A percentile compares a stretch with the other conserved stretches of the same genome.
phyloP scores from a whole-genome alignment of 2,329 filamentous ascomycete species.

The Seiridium unicorne region DNA sequence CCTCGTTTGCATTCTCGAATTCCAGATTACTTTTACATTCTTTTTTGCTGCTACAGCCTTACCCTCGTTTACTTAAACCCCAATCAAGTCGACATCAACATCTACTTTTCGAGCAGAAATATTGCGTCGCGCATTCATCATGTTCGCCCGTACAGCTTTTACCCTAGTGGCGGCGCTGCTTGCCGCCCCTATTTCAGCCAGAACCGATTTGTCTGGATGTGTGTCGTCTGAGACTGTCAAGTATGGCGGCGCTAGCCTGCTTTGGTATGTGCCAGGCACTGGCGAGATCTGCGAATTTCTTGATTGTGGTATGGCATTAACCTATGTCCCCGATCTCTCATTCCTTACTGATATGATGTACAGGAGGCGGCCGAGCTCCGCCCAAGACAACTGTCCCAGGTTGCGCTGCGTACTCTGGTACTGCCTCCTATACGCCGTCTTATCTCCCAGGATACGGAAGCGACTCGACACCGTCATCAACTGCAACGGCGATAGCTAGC shows the following conservation, averaged over 20 bases:
- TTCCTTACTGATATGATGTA: not conserved
- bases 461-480: not conserved
- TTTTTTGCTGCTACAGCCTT: not conserved
- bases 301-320: constrained; percentile 52
- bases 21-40: not conserved
- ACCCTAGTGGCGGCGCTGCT: constrained; percentile 22
- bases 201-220: constrained; percentile 46
- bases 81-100: too few species aligned
- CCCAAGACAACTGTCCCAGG: constrained; percentile 63
- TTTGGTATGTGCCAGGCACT: constrained; percentile 62
- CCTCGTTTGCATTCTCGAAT: not conserved
- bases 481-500: not conserved
- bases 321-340: not conserved
- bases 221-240: constrained; percentile 30
- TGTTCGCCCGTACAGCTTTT: not conserved
- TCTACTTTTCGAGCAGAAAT: too few species aligned
- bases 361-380: constrained; percentile 57
- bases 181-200: constrained; percentile 34
- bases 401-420: constrained; percentile 54
- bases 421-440: constrained; percentile 50
- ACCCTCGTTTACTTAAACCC: too few species aligned
- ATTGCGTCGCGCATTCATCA: not conserved
- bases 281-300: constrained; percentile 63
- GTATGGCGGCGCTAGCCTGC: constrained; percentile 39
- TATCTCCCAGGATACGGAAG: constrained; percentile 39